A percentile compares a stretch with the other conserved stretches of the same genome.
Conservation (phyloP, 306 rosid genomes). For the Mimosa bimucronata region DNA sequence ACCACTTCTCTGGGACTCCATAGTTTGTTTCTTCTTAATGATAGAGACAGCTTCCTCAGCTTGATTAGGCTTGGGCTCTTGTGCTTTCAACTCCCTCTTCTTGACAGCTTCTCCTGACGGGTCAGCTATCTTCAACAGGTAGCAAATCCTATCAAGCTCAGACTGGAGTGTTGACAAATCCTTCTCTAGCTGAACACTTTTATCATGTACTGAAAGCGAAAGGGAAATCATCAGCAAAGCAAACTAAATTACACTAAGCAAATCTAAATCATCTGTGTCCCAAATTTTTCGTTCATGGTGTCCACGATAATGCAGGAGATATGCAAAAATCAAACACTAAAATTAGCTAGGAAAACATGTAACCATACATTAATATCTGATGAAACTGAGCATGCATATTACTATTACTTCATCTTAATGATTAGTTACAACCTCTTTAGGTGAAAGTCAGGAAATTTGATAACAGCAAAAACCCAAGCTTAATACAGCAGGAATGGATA, state of each 20-base stretch:
- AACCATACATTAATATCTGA: not conserved
- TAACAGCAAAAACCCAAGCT: no score
- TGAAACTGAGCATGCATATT: no score
- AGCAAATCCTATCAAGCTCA: slow-evolving; percentile 76
- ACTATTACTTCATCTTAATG: no score
- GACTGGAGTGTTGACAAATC: slow-evolving; percentile 79
- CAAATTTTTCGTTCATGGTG: slow-evolving; percentile 13
- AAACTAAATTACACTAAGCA: slow-evolving; percentile 18
- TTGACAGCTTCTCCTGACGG: slow-evolving; percentile 86
- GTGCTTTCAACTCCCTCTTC: slow-evolving; percentile 71
- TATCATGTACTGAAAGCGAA: slow-evolving; percentile 69
- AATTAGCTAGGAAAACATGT: not conserved
- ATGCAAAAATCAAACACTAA: no score
- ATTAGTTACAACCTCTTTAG: no score
- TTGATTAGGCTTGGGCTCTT: slow-evolving; percentile 52
- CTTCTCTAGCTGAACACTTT: slow-evolving; percentile 65
- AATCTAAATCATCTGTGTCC: slow-evolving; percentile 11
- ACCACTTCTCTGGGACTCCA: slow-evolving; percentile 44
- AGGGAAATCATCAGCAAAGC: slow-evolving; percentile 39
- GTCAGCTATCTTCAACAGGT: slow-evolving; percentile 91
- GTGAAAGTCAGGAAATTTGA: no score
- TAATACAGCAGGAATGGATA: no score
- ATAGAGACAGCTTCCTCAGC: slow-evolving; percentile 43
- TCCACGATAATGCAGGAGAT: not conserved
- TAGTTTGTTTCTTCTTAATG: slow-evolving; percentile 47